These are phyloP conservation scores for Candida sojae DNA, from an alignment of 1,139 yeast genomes.

Conservation along the genomic window DNA sequence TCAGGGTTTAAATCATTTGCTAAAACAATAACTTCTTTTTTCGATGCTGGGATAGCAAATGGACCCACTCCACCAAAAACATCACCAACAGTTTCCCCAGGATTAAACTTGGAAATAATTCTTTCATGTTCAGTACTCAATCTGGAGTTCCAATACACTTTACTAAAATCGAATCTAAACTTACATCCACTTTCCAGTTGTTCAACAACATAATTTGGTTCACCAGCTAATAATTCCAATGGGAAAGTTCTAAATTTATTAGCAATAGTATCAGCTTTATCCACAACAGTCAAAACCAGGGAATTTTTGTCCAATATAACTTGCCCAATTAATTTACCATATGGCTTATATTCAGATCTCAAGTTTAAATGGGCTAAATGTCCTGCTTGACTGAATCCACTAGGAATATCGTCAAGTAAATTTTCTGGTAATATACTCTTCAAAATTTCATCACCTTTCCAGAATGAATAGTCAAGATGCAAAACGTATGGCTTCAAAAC, in stretches of 20 bases:
- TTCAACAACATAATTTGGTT: conserved; percentile 69
- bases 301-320: conserved; percentile 86
- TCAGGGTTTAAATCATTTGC: conserved; percentile 96
- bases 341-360: conserved; percentile 83
- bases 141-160: conserved; percentile 97
- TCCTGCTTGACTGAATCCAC: conserved; percentile 93
- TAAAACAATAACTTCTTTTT: conserved; percentile 72
- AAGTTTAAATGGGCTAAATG: conserved; percentile 94
- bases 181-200: conserved; percentile 87
- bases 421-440: conserved; percentile 75
- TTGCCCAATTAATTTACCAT: conserved; percentile 79
- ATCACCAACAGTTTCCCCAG: conserved; percentile 80
- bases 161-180: conserved; percentile 85
- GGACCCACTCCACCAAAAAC: conserved; percentile 99
- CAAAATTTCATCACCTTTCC: conserved; percentile 88
- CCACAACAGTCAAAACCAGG: conserved; percentile 86
- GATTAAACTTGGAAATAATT: conserved; percentile 59
- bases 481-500: conserved; percentile 55
- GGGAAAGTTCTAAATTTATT: conserved; percentile 88
- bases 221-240: conserved; percentile 93
- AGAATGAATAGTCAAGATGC: conserved; percentile 68
- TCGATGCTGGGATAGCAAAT: conserved; percentile 94
- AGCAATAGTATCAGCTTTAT: conserved; percentile 84
- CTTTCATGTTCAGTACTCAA: conserved; percentile 92
- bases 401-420: conserved; percentile 71